A percentile compares a stretch with the other conserved stretches of the same genome.
Conservation (phyloP, 2,329 filamentous ascomycete genomes). For the Colletotrichum cordylinicola region DNA sequence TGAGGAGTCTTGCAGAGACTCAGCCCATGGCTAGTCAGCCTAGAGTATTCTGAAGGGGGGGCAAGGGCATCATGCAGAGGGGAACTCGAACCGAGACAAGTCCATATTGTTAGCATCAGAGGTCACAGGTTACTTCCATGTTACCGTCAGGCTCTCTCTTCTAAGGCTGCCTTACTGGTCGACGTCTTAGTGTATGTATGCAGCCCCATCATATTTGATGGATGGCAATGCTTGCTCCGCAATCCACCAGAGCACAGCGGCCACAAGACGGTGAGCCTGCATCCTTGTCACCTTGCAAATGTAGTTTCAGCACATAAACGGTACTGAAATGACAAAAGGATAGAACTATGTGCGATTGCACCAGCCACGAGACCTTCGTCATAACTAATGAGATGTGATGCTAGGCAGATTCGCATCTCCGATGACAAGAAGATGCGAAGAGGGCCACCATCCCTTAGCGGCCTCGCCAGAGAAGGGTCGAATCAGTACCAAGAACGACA, state of each 20-base stretch:
- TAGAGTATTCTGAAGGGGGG: not conserved
- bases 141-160: not conserved
- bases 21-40: not conserved
- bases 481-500: not conserved
- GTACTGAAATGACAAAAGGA: fast-evolving
- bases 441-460: not conserved
- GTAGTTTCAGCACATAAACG: not conserved
- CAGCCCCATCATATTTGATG: not conserved
- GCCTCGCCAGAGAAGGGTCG: not conserved
- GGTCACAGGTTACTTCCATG: not conserved
- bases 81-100: not conserved
- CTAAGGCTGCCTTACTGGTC: not conserved
- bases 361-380: not conserved
- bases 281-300: not conserved
- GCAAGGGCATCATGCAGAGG: not conserved
- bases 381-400: not conserved
- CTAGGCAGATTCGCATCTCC: not conserved
- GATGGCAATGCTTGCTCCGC: not conserved
- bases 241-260: not conserved
- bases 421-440: not conserved
- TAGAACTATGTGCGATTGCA: not conserved
- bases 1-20: not conserved
- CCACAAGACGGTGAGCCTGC: not conserved
- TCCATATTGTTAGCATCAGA: not conserved
- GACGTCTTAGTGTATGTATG: not conserved